Evolutionary conservation across 2,329 filamentous ascomycete species (phyloP).

Genomic region (Pseudomassariella vexata): DNA sequence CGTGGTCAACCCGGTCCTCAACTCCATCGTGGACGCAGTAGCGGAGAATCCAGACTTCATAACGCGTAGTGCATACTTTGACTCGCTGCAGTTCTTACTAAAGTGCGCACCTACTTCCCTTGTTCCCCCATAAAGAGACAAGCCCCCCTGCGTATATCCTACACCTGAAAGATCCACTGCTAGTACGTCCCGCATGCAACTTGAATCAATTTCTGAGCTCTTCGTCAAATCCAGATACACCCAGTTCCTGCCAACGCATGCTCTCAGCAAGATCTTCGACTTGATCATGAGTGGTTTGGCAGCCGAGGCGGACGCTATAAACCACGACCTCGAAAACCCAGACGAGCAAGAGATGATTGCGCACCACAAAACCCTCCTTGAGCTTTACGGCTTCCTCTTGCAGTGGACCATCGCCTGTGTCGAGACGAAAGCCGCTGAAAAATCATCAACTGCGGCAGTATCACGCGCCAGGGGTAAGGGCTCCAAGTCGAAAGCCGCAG

Average conservation of each 20-base stretch:
- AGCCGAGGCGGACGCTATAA: slow-evolving; percentile 77
- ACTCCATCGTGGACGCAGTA: slow-evolving; percentile 87
- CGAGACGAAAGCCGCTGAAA: slow-evolving; percentile 89
- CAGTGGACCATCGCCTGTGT: slow-evolving; percentile 96
- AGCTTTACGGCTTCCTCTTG: slow-evolving; percentile 88
- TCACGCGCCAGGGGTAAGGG: slow-evolving; percentile 68
- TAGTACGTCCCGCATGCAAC: slow-evolving; percentile 18
- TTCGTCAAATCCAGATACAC: slow-evolving; percentile 70
- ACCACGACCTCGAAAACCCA: slow-evolving; percentile 75
- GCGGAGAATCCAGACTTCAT: slow-evolving; percentile 90
- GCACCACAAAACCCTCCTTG: slow-evolving; percentile 85
- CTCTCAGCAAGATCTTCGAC: slow-evolving; percentile 89
- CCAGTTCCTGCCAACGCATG: slow-evolving; percentile 70
- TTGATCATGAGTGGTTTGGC: slow-evolving; percentile 80
- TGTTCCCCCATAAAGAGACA: slow-evolving; percentile 23
- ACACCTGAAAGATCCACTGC: slow-evolving; percentile 5
- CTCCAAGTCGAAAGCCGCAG: slow-evolving; percentile 67
- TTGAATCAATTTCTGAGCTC: slow-evolving; percentile 55
- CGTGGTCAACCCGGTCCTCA: slow-evolving; percentile 78
- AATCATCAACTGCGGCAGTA: slow-evolving; percentile 66
- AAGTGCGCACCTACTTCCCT: slow-evolving; percentile 73
- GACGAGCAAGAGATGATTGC: slow-evolving; percentile 85
- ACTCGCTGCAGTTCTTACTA: slow-evolving; percentile 90
- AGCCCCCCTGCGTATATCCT: slow-evolving; percentile 13
- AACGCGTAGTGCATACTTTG: slow-evolving; percentile 70